Evolutionary conservation across 2,329 filamentous ascomycete genomes (phyloP).

Genomic region (Thelonectria blattea): DNA sequence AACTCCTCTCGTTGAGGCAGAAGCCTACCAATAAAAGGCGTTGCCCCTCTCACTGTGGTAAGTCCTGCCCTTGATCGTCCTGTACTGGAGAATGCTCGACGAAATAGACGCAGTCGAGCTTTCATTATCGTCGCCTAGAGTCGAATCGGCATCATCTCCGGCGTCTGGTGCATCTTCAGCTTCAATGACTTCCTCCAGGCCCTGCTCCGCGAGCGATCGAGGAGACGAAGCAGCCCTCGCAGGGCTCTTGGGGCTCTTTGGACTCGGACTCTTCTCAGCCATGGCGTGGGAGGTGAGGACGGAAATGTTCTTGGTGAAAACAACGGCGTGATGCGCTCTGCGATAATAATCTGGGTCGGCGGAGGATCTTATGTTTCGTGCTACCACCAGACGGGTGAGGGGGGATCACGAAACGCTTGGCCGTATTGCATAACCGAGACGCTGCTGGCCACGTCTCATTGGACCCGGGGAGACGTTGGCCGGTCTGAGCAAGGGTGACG

Average conservation of each 20-base stretch:
- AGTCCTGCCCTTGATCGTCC: neutral
- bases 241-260: neutral
- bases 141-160: neutral
- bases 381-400: neutral
- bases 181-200: neutral
- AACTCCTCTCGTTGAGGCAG: no score
- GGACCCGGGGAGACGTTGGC: neutral
- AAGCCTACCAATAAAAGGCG: neutral
- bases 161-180: neutral
- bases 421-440: neutral
- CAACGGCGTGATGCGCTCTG: neutral
- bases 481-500: neutral
- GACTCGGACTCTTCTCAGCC: neutral
- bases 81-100: conserved; percentile 1
- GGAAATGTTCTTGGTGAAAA: neutral
- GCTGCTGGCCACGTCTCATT: neutral
- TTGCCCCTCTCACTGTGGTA: conserved; percentile 3
- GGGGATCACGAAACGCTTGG: neutral
- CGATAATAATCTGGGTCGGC: neutral
- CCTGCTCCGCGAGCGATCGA: neutral
- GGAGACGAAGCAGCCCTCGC: neutral
- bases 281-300: neutral
- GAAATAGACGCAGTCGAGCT: neutral
- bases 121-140: neutral
- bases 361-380: neutral